Conservation (phyloP, 495 filamentous ascomycete genomes). For the Penicillium antarcticum region DNA sequence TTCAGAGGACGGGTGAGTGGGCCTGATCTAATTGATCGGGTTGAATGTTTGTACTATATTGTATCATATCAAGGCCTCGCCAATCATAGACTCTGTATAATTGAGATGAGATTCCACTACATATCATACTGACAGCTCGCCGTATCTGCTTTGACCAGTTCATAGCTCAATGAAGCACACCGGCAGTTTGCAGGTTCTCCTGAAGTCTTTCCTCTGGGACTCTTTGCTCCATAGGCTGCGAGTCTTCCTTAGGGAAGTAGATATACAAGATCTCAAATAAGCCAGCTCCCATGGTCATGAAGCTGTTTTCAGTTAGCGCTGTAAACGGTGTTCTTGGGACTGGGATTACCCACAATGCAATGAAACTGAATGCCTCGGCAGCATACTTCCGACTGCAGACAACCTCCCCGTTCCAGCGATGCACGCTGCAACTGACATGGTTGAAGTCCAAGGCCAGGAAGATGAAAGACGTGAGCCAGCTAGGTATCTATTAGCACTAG, state of each 20-base stretch:
- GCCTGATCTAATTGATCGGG: conserved; percentile 11
- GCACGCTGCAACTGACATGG: conserved; percentile 6
- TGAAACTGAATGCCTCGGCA: conserved; percentile 20
- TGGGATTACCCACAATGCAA: conserved; percentile 17
- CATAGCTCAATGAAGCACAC: not conserved
- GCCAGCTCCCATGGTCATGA: not conserved
- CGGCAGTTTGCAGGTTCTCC: not conserved
- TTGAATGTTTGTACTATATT: conserved; percentile 13
- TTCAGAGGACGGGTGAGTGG: conserved; percentile 37
- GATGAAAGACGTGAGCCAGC: conserved; percentile 21
- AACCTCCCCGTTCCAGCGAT: conserved; percentile 15
- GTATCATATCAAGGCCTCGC: conserved; percentile 8
- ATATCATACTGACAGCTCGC: too few relatives aligned
- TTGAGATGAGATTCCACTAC: not conserved
- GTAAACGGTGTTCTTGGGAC: too few relatives aligned
- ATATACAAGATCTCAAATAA: not conserved
- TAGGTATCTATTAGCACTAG: not conserved
- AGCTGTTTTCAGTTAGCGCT: not conserved
- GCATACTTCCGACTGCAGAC: conserved; percentile 17
- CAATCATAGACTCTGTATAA: not conserved
- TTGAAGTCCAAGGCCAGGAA: conserved; percentile 21
- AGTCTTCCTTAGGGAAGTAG: not conserved
- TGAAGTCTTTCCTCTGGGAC: not conserved
- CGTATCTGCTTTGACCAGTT: too few relatives aligned
- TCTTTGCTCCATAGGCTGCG: not conserved